phyloP scores from a whole-genome alignment of 2,329 filamentous ascomycete genomes.

The Fusarium irregulare region DNA sequence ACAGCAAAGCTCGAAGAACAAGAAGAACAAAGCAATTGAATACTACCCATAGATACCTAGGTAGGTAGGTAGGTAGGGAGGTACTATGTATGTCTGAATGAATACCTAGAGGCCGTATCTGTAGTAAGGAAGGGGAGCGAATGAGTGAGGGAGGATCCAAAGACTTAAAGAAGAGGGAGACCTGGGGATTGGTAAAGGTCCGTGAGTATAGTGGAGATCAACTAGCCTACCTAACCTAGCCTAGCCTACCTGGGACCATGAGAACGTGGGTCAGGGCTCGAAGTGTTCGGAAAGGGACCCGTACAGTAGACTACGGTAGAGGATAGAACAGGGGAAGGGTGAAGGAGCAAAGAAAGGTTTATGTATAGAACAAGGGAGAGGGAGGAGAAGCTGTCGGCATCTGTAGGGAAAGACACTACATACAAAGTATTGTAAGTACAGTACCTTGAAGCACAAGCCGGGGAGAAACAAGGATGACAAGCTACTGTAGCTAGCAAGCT shows the following conservation, averaged over 20 bases:
- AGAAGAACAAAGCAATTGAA: not conserved
- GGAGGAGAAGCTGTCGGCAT: not conserved
- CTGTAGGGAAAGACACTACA: not conserved
- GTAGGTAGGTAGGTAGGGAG: not conserved
- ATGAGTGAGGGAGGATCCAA: conserved; percentile 19
- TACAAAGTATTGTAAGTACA: not conserved
- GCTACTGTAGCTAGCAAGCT: conserved; percentile 5
- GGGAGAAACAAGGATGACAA: conserved; percentile 5
- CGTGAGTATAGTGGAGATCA: conserved; percentile 28
- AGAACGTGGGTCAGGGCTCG: conserved; percentile 28
- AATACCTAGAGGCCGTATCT: not conserved
- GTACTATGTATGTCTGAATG: conserved; percentile 1
- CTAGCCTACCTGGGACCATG: not conserved
- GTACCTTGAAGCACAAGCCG: conserved; percentile 6
- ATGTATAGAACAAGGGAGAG: not conserved
- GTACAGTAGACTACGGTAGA: not conserved
- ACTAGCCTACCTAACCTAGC: not conserved
- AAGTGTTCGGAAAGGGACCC: not conserved
- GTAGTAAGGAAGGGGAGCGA: conserved; percentile 18
- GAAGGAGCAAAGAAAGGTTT: not conserved
- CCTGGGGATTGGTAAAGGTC: conserved; percentile 39
- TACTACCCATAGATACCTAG: not conserved
- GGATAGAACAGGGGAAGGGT: not conserved
- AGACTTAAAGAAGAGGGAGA: conserved; percentile 26
- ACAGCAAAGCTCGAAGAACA: not conserved